phyloP scores from a whole-genome alignment of 352 stramenopile genomes.

The Pythium folliculosum region DNA sequence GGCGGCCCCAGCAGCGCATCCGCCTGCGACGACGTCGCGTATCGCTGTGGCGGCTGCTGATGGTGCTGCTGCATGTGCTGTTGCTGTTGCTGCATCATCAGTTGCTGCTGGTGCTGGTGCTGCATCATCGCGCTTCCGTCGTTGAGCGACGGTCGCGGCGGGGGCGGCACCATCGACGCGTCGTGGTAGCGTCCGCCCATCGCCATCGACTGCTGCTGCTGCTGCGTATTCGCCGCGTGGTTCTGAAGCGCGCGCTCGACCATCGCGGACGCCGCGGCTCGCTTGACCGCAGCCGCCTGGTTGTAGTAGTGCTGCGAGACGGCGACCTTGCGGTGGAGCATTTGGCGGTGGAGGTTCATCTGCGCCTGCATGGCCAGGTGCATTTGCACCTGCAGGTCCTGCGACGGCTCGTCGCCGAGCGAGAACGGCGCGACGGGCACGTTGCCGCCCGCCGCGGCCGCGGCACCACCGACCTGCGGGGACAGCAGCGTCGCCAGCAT shows the following conservation, averaged over 20 bases:
- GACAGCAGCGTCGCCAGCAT: too few relatives aligned
- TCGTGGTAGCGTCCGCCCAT: conserved; percentile 8
- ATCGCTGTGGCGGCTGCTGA: conserved; percentile 14
- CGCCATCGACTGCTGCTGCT: neutral
- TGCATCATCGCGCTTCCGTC: too few relatives aligned
- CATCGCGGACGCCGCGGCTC: conserved; percentile 23
- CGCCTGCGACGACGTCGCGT: conserved; percentile 6
- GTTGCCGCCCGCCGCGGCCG: conserved; percentile 30
- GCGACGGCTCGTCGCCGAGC: conserved; percentile 38
- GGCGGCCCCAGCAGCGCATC: conserved; percentile 16
- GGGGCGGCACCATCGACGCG: conserved; percentile 1
- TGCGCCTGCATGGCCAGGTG: conserved; percentile 87
- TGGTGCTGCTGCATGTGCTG: conserved; percentile 14
- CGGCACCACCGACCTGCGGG: too few relatives aligned
- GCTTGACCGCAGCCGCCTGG: conserved; percentile 23
- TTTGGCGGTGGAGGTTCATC: conserved; percentile 88
- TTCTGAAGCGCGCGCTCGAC: conserved; percentile 28
- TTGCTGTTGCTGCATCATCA: conserved; percentile 12
- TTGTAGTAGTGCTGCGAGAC: conserved; percentile 63
- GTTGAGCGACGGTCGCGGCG: conserved; percentile 9
- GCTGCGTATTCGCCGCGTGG: neutral
- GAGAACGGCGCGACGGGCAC: conserved; percentile 36
- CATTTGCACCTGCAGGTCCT: conserved; percentile 83
- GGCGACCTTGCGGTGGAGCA: conserved; percentile 85
- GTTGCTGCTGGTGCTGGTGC: too few relatives aligned